Percentiles rank a stretch among this genome's conserved stretches.
These are phyloP conservation scores for Helenozyma baotianmanensis DNA, from an alignment of 805 yeast species.

Conservation along the genomic window DNA sequence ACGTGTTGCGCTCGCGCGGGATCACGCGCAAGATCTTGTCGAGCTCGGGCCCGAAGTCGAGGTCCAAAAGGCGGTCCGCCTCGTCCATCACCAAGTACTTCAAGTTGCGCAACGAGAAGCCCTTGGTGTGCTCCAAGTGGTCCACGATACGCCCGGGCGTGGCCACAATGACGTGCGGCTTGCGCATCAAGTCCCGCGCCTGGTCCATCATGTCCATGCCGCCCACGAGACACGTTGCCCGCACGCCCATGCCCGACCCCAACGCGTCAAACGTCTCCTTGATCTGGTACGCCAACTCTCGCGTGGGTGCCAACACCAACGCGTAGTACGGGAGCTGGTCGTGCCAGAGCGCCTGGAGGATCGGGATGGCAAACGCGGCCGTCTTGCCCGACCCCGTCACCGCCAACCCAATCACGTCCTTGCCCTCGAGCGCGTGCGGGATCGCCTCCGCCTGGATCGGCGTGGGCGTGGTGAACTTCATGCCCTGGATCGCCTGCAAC, in stretches of 20 bases:
- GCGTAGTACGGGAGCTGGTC: conserved; percentile 87
- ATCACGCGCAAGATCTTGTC: conserved; percentile 80
- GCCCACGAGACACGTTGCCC: conserved; percentile 86
- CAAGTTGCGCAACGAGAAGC: conserved; percentile 73
- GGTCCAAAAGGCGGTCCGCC: conserved; percentile 91
- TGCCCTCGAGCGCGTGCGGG: conserved; percentile 85
- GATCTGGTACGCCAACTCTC: conserved; percentile 84
- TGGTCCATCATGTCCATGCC: conserved; percentile 99
- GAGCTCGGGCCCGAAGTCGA: conserved; percentile 94
- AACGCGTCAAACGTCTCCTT: conserved; percentile 93
- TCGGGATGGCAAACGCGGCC: conserved; percentile 97
- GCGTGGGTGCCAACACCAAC: conserved; percentile 79
- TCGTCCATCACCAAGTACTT: conserved; percentile 91
- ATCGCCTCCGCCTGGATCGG: conserved; percentile 91
- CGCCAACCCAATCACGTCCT: conserved; percentile 93
- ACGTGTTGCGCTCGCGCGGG: conserved; percentile 80
- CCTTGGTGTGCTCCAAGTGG: conserved; percentile 88
- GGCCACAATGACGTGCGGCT: conserved; percentile 92
- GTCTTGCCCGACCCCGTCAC: conserved; percentile 98
- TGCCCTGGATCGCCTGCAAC: conserved; percentile 67
- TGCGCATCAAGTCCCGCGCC: conserved; percentile 86
- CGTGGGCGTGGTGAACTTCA: conserved; percentile 80
- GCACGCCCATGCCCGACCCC: conserved; percentile 88
- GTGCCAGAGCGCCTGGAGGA: conserved; percentile 84
- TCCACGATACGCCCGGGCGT: conserved; percentile 95